A percentile compares a stretch with the other conserved stretches of the same genome.
These are phyloP conservation scores for Carex parvula DNA, from an alignment of 176 grass and related monocot species.

Conservation along the genomic window DNA sequence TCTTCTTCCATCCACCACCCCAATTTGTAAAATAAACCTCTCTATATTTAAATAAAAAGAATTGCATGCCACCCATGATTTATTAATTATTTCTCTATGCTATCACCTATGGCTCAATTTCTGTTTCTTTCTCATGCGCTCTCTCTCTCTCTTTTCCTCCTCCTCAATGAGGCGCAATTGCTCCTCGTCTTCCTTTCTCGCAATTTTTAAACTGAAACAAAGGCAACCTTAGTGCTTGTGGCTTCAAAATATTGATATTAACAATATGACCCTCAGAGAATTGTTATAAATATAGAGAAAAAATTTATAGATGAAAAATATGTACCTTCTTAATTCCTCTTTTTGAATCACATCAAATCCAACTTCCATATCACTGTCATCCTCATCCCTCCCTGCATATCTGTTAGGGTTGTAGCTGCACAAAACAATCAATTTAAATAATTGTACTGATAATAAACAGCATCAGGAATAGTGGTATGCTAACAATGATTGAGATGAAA, in stretches of 20 bases:
- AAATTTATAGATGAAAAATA: neutral
- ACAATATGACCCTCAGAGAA: neutral
- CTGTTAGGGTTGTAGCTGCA: conserved; percentile 69
- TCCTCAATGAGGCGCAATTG: conserved; percentile 55
- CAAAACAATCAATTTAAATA: conserved; percentile 14
- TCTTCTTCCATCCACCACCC: neutral
- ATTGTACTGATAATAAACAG: neutral
- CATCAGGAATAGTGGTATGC: neutral
- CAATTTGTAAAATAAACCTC: neutral
- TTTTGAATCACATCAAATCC: conserved; percentile 61
- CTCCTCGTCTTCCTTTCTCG: conserved; percentile 62
- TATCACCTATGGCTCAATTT: conserved; percentile 32
- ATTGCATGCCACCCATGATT: neutral
- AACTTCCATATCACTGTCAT: conserved; percentile 74
- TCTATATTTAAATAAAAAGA: neutral
- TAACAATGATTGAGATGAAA: neutral
- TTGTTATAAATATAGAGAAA: neutral
- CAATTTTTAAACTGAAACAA: conserved; percentile 50
- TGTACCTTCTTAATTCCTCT: conserved; percentile 76
- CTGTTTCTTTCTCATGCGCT: conserved; percentile 38
- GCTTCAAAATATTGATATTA: neutral
- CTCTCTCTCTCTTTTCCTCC: conserved; percentile 43
- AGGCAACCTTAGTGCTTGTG: neutral
- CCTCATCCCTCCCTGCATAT: conserved; percentile 48
- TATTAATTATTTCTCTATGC: neutral